Percentiles rank a stretch among this genome's conserved stretches.
Evolutionary conservation across 2,329 filamentous ascomycete species (phyloP).

Genomic region (Colletotrichum orbiculare): DNA sequence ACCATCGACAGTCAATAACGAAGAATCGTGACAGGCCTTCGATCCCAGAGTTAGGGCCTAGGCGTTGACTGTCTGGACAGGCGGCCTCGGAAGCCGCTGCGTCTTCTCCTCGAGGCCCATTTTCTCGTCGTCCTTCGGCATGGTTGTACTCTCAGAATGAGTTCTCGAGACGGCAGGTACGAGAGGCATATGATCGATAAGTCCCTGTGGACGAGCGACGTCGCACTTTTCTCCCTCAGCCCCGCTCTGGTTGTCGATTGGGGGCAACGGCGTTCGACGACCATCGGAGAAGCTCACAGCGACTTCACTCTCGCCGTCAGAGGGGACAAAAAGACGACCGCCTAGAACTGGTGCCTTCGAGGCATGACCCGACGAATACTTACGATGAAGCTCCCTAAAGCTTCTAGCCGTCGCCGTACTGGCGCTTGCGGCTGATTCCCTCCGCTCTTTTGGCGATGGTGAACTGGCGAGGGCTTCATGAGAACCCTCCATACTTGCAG

Average conservation of each 20-base stretch:
- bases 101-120: conserved; percentile 40
- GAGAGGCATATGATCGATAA: background rate
- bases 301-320: conserved; percentile 70
- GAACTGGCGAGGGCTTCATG: conserved; percentile 61
- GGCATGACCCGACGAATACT: conserved; percentile 65
- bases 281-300: conserved; percentile 71
- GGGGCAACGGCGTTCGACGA: conserved; percentile 64
- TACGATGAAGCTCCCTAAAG: conserved; percentile 71
- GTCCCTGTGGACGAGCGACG: conserved; percentile 9
- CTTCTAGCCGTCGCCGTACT: conserved; percentile 76
- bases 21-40: too few relatives aligned
- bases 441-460: conserved; percentile 59
- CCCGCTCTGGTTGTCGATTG: conserved; percentile 56
- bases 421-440: conserved; percentile 71
- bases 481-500: conserved; percentile 54
- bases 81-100: conserved; percentile 44
- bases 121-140: conserved; percentile 16
- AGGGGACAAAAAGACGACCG: conserved; percentile 58
- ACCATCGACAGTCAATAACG: too few relatives aligned
- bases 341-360: conserved; percentile 54
- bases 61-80: conserved; percentile 48
- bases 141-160: conserved; percentile 1
- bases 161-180: conserved; percentile 2
- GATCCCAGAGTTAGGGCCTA: conserved; percentile 32
- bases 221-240: conserved; percentile 32